Base-by-base conservation (phyloP, 2,329 filamentous ascomycete genomes). In the Fusarium keratoplasticum region DNA sequence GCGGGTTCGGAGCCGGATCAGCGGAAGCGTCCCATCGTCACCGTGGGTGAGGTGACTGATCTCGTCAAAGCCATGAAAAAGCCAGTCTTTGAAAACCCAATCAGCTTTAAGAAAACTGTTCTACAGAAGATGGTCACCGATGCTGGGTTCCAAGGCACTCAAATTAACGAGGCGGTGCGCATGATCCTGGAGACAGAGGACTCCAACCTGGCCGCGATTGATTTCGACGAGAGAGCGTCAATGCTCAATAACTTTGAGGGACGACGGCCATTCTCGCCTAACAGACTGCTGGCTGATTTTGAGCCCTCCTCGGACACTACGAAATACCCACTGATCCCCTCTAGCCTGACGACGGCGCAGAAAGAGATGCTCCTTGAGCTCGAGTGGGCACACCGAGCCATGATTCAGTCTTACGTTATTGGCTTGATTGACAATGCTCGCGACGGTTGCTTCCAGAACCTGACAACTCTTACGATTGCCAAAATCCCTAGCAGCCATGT, bases 301-400 rank as follows among this genome's bases (percentile, higher is more conserved):
- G 77, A 79, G 18, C 67, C 67, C 6, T 59, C 69, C 63, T 61
- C 75, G 58, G 78, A 81, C 67, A 35, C 70, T 42, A 75, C 72
- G 78, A 71, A 81, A 33, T 63, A 73, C 38, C 75, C 81, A 6
- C 79, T 91, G n/a, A 85, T 87, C 44, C 91, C 91, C 4, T 83
- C 84, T 3, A 82, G 84, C 35, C 85, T 93, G n/a, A 89, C 88
- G 1, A 85, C 85, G 67, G 85, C 89, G n/a, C 92, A 94, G 79
- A 89, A 87, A 61, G 91, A 93, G 80, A 91, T 92, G 89, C 81
- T 94, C 2, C 82, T 92, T 40, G 91, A 94, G 79, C 89, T 90
- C 5, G 88, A 91, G 61, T 93, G 91, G 90, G 91, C 91, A 8
- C 91, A 94, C 72, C 85, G 89, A 62, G 91, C 91, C 20, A 91